Evolutionary conservation across 306 rosid genomes (phyloP).

Genomic region (Fragaria vesca): DNA sequence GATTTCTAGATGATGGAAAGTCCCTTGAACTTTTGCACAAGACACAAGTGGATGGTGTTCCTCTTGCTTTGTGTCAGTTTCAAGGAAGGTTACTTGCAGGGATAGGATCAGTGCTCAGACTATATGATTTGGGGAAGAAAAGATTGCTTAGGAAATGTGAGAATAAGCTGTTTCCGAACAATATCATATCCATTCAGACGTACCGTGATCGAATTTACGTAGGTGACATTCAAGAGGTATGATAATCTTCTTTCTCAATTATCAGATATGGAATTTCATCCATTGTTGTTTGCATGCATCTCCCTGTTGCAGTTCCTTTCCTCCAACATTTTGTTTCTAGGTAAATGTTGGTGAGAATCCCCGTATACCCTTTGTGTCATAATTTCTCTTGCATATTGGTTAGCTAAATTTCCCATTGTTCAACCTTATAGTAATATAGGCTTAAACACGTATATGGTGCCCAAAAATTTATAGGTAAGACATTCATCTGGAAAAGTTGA

Average conservation of each 20-base stretch:
- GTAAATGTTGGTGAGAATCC: background rate
- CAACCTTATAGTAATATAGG: background rate
- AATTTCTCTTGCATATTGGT: background rate
- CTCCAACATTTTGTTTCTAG: background rate
- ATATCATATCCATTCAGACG: conserved; percentile 78
- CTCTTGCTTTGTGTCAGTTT: conserved; percentile 89
- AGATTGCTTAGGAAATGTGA: conserved; percentile 86
- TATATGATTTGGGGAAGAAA: conserved; percentile 94
- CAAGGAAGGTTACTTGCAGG: conserved; percentile 98
- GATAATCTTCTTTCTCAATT: background rate
- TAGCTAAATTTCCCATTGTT: background rate
- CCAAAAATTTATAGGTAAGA: background rate
- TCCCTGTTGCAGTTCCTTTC: background rate
- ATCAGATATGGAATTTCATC: background rate
- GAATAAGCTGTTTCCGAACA: conserved; percentile 87
- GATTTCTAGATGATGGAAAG: conserved; percentile 88
- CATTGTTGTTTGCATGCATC: background rate
- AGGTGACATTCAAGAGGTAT: conserved; percentile 79
- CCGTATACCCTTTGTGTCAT: background rate
- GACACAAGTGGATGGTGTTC: conserved; percentile 98
- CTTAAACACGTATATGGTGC: background rate
- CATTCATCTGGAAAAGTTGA: conserved; percentile 2
- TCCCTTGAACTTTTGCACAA: conserved; percentile 93
- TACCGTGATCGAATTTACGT: conserved; percentile 94
- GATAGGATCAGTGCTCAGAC: conserved; percentile 84